Evolutionary conservation across 441 rosid genomes (phyloP), one percentile per base, ranked within the genome.

Genomic region (Lepidium campestre): DNA sequence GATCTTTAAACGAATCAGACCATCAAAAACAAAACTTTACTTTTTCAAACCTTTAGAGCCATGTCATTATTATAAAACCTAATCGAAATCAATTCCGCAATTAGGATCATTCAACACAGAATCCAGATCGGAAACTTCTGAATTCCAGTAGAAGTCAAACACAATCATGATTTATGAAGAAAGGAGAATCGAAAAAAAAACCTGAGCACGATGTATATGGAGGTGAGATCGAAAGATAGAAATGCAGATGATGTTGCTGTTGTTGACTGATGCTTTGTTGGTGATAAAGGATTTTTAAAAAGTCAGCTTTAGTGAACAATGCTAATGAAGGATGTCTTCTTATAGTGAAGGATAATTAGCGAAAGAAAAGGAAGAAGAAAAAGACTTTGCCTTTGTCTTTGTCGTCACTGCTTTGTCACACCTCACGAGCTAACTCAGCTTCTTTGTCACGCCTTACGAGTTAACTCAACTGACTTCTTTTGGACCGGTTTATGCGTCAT

Each of bases 371-470:
- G 36, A 18, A 49, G 15, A 23, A 39, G 65, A n/a, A 5, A 49
- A 49, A 6, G 47, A 22, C 62, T 70, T 70, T 60, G 29, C 44
- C 44, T 62, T 61, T 61, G 15, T 54, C 1, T 32, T 15, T 37
- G 44, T 53, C 65, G 52, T 70, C 74, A 70, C 11, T 61, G 62
- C 68, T 68, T 39, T 36, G 34, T 68, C 72, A 67, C 72, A 57
- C 40, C 9, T 7, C 2, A 36, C 57, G 48, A 55, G 62, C 55
- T 47, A 6, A 39, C 41, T 53, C 61, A 27, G 40, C 31, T 40
- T 1, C 47, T 48, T 54, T 40, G 50, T 27, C 70, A 41, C 44
- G 45, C 44, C 8, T 10, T 2, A 12, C 64, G 57, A 46, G 40
- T 67, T 27, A 6, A 57, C 64, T 66, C 62, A 27, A 13, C 42